These are phyloP conservation scores for Paraleonurus japonicus DNA, from an alignment of 257 asterid genomes.

Conservation along the genomic window DNA sequence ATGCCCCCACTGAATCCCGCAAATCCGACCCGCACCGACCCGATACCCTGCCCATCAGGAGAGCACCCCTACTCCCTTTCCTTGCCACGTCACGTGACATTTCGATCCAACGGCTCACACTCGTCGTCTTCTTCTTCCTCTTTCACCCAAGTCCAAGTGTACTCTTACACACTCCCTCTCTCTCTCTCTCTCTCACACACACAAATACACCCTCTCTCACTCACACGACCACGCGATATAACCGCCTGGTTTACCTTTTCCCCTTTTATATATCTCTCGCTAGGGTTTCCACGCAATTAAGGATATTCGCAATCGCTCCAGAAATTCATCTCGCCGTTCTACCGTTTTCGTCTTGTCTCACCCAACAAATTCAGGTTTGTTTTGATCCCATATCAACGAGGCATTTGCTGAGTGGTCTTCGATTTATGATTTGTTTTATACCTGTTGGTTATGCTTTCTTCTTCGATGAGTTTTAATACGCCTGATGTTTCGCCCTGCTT, in stretches of 20 bases:
- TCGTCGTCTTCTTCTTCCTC: slow-evolving; percentile 54
- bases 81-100: slow-evolving; percentile 18
- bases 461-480: not conserved
- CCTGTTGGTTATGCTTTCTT: not conserved
- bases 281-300: slow-evolving; percentile 47
- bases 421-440: slow-evolving; percentile 5
- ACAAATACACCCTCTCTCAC: slow-evolving; percentile 31
- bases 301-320: slow-evolving; percentile 31
- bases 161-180: slow-evolving; percentile 25
- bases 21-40: slow-evolving; percentile 15
- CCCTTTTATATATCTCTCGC: slow-evolving; percentile 23
- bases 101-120: slow-evolving; percentile 50
- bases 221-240: slow-evolving; percentile 26
- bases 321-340: slow-evolving; percentile 11
- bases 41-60: not conserved
- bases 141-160: slow-evolving; percentile 52
- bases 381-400: slow-evolving; percentile 27
- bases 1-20: not conserved
- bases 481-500: slow-evolving; percentile 4
- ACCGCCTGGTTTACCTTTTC: slow-evolving; percentile 31
- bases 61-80: not conserved
- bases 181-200: slow-evolving; percentile 28
- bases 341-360: slow-evolving; percentile 23
- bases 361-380: slow-evolving; percentile 39
- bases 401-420: not conserved